Conservation (phyloP, 2,329 filamentous ascomycete genomes). For the Amylocarpus encephaloides region DNA sequence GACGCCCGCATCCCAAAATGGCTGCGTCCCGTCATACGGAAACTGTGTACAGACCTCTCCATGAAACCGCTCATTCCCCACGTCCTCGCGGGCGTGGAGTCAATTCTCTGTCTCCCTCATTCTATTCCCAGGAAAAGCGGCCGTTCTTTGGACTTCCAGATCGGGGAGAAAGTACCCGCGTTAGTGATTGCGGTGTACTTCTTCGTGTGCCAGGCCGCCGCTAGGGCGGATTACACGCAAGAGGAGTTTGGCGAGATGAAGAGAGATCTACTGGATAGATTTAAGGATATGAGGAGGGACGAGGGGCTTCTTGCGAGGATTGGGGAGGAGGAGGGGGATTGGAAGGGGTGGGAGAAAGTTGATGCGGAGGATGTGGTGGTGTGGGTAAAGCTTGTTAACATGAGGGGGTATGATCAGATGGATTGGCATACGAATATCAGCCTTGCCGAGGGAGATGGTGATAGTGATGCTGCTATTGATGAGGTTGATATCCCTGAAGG, state of each 20-base stretch:
- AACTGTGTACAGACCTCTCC: constrained; percentile 56
- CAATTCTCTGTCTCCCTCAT: constrained; percentile 31
- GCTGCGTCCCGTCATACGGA: constrained; percentile 63
- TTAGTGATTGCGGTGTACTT: constrained; percentile 56
- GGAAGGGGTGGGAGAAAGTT: constrained; percentile 47
- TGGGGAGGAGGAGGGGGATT: constrained; percentile 39
- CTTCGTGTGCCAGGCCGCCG: constrained; percentile 49
- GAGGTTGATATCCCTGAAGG: constrained; percentile 26
- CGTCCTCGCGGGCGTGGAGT: constrained; percentile 67
- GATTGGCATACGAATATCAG: constrained; percentile 56
- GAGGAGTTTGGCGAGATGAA: constrained; percentile 41
- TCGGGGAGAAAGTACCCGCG: constrained; percentile 40
- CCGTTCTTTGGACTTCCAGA: background rate
- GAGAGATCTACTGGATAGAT: constrained; percentile 41
- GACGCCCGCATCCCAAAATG: constrained; percentile 46
- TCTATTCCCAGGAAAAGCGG: constrained; percentile 10
- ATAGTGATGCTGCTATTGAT: constrained; percentile 29
- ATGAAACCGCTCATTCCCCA: constrained; percentile 61
- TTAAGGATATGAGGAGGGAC: constrained; percentile 35
- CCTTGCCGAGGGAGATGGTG: constrained; percentile 29
- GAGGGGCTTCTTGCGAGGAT: constrained; percentile 39
- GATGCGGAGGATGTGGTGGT: constrained; percentile 51
- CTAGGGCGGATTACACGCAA: constrained; percentile 30
- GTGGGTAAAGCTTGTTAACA: constrained; percentile 52
- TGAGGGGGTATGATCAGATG: constrained; percentile 41